Base-by-base conservation (phyloP, 2,329 filamentous ascomycete species). In the Herpomyces periplanetae region DNA sequence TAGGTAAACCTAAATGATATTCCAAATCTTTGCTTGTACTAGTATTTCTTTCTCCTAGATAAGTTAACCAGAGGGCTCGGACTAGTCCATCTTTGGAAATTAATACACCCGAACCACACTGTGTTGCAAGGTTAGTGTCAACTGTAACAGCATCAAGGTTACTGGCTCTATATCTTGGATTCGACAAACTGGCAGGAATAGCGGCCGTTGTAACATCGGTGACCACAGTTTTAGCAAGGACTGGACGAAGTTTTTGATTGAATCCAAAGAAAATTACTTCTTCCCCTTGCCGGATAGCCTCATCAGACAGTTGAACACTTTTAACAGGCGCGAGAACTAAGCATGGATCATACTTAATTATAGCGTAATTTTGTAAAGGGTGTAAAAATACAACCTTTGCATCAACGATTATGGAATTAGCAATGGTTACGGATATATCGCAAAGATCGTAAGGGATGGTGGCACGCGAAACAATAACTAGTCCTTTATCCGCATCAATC, bases 181-280 rank as follows among this genome's bases (percentile, higher is more conserved):
- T 75, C 1, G 69, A 58, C 1, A 66, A 62, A 38, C 85, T 91
- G 11, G 80, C 71, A 1, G 80, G 84, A 25, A 96, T 91, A 1
- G 73, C 69, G 3, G 91, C 80, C 2, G 80, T 80, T 5, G 75
- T 91, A 31, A 96, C 84, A 36, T 96, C 80, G 1, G 84, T 96
- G 7, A 96, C 71, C 0, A 64, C 69, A 0, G 80, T 91, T 29
- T 85, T 71, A 3, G 71, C 66, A 28, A 88, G 68, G 3, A 91
- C 75, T 15, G 88, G 68, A 13, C 75, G 58, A 24, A 75, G 62
- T 27, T 88, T 91, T 27, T 84, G 61, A 34, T 96, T 96, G 44
- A 87, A 84, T n/a, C 80, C 84, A 26, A 96, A 64, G 39, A 96
- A 96, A 28, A 87, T 73, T 0, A 73, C 88, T 22, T 75, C 63